Evolutionary conservation across 352 stramenopile genomes (phyloP).

Genomic region (Thalassiosira allenii): DNA sequence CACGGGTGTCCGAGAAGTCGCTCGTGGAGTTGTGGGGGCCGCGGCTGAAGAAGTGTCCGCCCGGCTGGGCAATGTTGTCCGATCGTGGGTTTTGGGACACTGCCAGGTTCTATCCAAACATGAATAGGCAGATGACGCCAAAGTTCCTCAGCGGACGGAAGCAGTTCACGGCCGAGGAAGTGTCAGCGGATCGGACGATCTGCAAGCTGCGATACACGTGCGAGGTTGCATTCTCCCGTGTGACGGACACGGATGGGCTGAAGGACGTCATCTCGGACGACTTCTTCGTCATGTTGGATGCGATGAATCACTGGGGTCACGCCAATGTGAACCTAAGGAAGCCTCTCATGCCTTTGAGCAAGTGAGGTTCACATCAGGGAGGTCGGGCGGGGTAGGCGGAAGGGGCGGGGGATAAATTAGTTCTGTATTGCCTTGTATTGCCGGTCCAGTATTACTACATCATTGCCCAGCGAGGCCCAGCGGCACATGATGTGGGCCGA

Average conservation of each 20-base stretch:
- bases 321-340: slow-evolving; percentile 5
- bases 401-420: no score
- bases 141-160: slow-evolving; percentile 17
- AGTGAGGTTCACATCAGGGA: no score
- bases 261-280: slow-evolving; percentile 18
- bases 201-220: slow-evolving; percentile 22
- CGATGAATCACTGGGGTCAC: slow-evolving; percentile 32
- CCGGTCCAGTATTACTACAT: no score
- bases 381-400: no score
- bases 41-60: slow-evolving; percentile 17
- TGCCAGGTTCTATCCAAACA: slow-evolving; percentile 17
- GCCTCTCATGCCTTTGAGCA: slow-evolving; percentile 9
- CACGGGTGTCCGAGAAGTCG: slow-evolving; percentile 6
- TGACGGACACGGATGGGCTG: slow-evolving; percentile 6
- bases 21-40: slow-evolving; percentile 24
- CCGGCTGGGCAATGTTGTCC: slow-evolving; percentile 15
- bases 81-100: slow-evolving; percentile 16
- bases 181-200: slow-evolving; percentile 6
- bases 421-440: no score
- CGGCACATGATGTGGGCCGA: no score
- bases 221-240: slow-evolving; percentile 24
- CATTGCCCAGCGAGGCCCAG: no score
- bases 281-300: slow-evolving; percentile 9
- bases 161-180: slow-evolving; percentile 17
- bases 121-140: slow-evolving; percentile 14